Evolutionary conservation across 768 basidiomycete genomes (phyloP), one percentile per base, ranked within the genome.

Genomic region (Lactarius sp.): DNA sequence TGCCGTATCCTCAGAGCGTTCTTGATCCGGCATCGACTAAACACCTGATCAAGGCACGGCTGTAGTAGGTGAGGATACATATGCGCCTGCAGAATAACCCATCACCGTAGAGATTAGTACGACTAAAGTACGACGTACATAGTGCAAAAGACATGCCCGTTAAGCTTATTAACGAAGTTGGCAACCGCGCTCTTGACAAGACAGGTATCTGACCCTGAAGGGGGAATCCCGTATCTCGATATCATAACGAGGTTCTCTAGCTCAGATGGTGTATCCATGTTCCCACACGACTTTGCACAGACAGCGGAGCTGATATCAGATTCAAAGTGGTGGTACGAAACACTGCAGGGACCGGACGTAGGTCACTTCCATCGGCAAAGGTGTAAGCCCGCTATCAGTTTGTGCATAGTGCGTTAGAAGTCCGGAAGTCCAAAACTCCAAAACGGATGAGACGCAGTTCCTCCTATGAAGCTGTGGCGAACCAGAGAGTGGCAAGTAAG

Each of bases 1-100:
- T 71, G 16, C 70, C 70, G 12, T 71, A 71, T 56, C 70, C 70
- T 6, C 64, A 64, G 34, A 59, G 64, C 39, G 68, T 71, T 39
- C 62, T 71, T n/a, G 68, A 71, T 54, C 70, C 70, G 4, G 66
- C 62, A 22, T 61, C 59, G 6, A 54, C 58, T 34, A 65, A 63
- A 37, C 55, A 61, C 46, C 18, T 70, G 34, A 70, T 71, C 42
- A 66, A 64, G 50, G 55, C 70, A 9, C 61, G 66, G 54, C 27
- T 69, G 66, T 67, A 64, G 65, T 67, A 64, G 65, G 14, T 12
- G 14, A 27, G 41, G 36, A 36, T 58, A 13, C 18, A 16, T 34
- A 20, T 33, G 27, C 20, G 20, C 44, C 53, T 55, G 22, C 7
- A 33, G 36, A 27, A 52, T 36, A 16, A 49, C 27, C 14, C 34